Evolutionary conservation across 176 grass and related monocot species (phyloP).

Genomic region (Musa schizocarpa): DNA sequence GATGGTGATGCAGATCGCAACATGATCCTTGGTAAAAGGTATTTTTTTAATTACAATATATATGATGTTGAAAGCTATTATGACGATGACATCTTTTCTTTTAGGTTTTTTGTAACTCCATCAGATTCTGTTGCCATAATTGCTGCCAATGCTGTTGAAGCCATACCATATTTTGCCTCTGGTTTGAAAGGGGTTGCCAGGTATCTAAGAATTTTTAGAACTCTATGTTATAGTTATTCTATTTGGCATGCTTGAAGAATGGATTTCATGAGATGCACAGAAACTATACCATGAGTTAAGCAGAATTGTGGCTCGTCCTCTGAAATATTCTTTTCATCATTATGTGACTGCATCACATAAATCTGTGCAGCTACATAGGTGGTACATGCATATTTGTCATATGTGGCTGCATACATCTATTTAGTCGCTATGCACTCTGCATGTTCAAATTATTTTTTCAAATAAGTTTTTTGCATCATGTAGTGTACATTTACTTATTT

Average conservation of each 20-base stretch:
- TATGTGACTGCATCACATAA: too few relatives aligned
- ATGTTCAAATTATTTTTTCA: too few relatives aligned
- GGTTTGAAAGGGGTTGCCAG: slow-evolving; percentile 98
- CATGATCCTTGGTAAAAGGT: slow-evolving; percentile 99
- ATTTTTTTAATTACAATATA: slow-evolving; percentile 5
- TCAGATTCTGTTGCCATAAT: slow-evolving; percentile 98
- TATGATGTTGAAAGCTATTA: background rate
- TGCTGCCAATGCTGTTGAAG: slow-evolving; percentile 92
- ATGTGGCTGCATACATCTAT: too few relatives aligned
- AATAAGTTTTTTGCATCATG: too few relatives aligned
- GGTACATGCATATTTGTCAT: too few relatives aligned
- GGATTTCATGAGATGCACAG: background rate
- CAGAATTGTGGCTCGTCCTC: too few relatives aligned
- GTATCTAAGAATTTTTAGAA: slow-evolving; percentile 25
- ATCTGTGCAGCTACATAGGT: too few relatives aligned
- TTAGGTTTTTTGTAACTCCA: slow-evolving; percentile 95
- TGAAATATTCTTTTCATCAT: too few relatives aligned
- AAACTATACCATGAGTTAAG: background rate
- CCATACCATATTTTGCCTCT: slow-evolving; percentile 92
- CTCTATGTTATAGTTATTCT: background rate
- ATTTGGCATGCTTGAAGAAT: background rate
- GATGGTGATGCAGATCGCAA: slow-evolving; percentile 99
- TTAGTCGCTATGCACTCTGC: too few relatives aligned
- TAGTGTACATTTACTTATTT: too few relatives aligned
- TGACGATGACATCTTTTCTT: background rate